Evolutionary conservation across 805 yeast genomes (phyloP), one percentile per base, ranked within the genome.

Genomic region (Zygotorulaspora florentina): DNA sequence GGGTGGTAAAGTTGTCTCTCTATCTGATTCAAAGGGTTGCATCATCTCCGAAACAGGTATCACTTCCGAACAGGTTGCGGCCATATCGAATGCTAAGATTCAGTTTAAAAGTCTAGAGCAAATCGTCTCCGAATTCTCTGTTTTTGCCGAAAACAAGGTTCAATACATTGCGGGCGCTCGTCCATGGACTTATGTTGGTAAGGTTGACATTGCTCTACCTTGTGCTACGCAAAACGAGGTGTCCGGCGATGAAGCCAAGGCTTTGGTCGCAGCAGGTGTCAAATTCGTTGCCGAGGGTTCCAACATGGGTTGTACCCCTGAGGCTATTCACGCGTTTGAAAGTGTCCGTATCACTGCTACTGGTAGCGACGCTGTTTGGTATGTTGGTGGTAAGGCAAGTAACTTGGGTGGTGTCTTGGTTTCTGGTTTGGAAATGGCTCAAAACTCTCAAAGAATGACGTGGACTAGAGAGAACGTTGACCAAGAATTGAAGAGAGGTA

Each of bases 361-460:
- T 48, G 57, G 74, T 47, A 43, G 46, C 29, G 71, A 69, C 59
- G 74, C 80, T 52, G 87, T 89, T 72, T 91, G 99, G 99, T 91
- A 90, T 75, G 98, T 96, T 64, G 97, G 97, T 68, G 98, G 97
- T 74, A 91, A 91, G 81, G 97, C 97, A 60, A 91, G 97, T 65
- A 91, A 91, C 83, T 85, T 95, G 76, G 99, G 98, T 76, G 99
- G 99, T 83, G 99, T 91, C 61, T 96, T 96, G 48, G 97, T 90
- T 48, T 88, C 96, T 49, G 98, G 97, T 67, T 80, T 91, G 58
- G 99, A 91, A 79, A 93, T 91, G 99, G 97, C 98, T 56, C 99
- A 91, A 78, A 93, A 91, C 87, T 87, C 97, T 48, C 95, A 85
- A 69, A 86, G 97, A 78, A 80, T 82, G 57, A 71, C 74, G 57